phyloP scores from a whole-genome alignment of 331 rosid genomes.

The Quercus tomentella region DNA sequence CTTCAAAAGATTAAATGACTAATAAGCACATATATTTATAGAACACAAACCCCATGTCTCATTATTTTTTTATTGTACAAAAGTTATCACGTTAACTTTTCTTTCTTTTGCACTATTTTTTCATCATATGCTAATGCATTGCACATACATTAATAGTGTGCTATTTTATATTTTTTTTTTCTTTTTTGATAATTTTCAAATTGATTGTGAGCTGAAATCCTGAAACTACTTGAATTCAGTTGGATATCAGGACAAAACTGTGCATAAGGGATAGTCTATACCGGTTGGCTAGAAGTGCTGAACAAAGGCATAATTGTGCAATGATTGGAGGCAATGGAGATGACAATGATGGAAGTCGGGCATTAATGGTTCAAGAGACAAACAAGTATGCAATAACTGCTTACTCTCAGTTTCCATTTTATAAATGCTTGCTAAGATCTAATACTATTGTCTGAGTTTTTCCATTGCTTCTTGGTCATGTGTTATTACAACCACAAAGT shows the following conservation, averaged over 20 bases:
- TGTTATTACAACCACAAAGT: not conserved
- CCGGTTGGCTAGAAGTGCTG: conserved; percentile 92
- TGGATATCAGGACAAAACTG: conserved; percentile 78
- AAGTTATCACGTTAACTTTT: not conserved
- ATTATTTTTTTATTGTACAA: not conserved
- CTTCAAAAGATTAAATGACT: not conserved
- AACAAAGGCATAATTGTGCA: conserved; percentile 59
- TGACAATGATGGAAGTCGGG: conserved; percentile 37
- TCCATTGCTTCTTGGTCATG: not conserved
- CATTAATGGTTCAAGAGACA: conserved; percentile 36
- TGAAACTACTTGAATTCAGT: conserved; percentile 42
- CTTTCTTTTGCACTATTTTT: not conserved
- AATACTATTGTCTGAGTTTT: not conserved
- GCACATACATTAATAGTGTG: not conserved
- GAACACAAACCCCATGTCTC: not conserved
- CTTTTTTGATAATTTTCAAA: not conserved
- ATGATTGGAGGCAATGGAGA: conserved; percentile 39
- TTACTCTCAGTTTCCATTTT: not conserved
- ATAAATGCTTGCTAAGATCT: not conserved
- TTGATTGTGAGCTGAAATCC: not conserved
- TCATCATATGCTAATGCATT: not conserved
- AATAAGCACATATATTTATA: not conserved
- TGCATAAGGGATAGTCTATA: conserved; percentile 87
- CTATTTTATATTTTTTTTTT: not conserved
- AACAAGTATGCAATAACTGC: conserved; percentile 45